phyloP scores from a whole-genome alignment of 768 basidiomycete species.

The Butyriboletus loyo region DNA sequence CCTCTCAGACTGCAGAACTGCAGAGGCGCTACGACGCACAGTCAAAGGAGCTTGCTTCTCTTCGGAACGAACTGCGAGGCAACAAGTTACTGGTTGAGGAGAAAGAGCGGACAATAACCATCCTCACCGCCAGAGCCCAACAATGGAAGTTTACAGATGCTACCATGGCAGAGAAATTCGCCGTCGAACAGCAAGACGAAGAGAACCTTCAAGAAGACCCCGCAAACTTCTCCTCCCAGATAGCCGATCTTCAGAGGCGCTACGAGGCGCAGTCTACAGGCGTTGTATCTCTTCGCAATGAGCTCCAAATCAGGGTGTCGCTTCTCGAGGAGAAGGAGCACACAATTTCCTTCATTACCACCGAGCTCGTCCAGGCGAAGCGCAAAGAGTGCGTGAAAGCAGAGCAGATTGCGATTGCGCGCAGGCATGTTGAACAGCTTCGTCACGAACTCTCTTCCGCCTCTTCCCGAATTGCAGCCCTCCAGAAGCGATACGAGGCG shows the following conservation, averaged over 20 bases:
- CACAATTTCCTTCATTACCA: not conserved
- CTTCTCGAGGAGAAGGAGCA: conserved; percentile 3
- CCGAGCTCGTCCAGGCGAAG: not conserved
- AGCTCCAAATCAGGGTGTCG: not conserved
- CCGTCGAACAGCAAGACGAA: not conserved
- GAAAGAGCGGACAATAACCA: not conserved
- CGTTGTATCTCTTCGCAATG: no score
- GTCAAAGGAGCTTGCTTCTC: not conserved
- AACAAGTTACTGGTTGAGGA: not conserved
- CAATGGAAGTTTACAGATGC: not conserved
- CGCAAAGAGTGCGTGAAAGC: not conserved
- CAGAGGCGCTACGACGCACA: not conserved
- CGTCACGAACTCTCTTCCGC: not conserved
- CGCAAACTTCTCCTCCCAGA: not conserved
- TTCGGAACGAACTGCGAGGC: not conserved
- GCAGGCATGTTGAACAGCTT: conserved; percentile 1
- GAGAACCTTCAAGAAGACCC: not conserved
- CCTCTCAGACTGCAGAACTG: not conserved
- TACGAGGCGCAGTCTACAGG: not conserved
- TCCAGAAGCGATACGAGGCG: not conserved
- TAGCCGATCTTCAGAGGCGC: not conserved
- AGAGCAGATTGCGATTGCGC: not conserved
- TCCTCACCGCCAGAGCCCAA: not conserved
- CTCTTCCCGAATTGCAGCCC: not conserved
- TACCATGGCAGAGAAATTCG: not conserved